Evolutionary conservation across 2,329 filamentous ascomycete genomes (phyloP).

Genomic region (Bisporella sp.): DNA sequence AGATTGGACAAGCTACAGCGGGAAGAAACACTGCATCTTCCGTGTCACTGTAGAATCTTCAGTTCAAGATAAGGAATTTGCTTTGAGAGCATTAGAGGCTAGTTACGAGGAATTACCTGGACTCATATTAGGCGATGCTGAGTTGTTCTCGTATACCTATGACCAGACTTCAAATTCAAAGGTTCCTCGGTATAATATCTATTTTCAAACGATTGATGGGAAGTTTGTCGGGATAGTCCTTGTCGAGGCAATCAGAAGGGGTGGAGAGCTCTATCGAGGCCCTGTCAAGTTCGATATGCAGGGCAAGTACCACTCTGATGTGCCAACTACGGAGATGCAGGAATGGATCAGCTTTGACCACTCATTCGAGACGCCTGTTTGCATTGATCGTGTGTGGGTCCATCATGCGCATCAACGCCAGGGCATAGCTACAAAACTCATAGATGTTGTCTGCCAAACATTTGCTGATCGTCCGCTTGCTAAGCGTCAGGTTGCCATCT

Average conservation of each 20-base stretch:
- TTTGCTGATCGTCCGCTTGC: slow-evolving; percentile 48
- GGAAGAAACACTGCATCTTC: background rate
- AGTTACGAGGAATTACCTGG: too few relatives aligned
- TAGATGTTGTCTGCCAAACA: slow-evolving; percentile 45
- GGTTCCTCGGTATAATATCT: slow-evolving; percentile 14
- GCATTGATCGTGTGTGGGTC: slow-evolving; percentile 61
- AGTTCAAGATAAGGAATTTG: background rate
- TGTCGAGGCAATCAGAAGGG: slow-evolving; percentile 9
- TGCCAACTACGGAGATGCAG: background rate
- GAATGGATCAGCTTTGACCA: background rate
- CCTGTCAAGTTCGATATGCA: background rate
- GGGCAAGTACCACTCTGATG: background rate
- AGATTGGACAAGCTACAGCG: background rate
- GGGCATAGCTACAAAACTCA: slow-evolving; percentile 48
- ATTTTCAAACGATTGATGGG: slow-evolving; percentile 12
- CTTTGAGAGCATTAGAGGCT: background rate
- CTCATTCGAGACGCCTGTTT: slow-evolving; percentile 38
- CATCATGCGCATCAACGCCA: slow-evolving; percentile 46
- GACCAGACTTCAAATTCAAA: background rate
- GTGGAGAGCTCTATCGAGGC: background rate
- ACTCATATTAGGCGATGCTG: too few relatives aligned
- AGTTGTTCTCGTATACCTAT: too few relatives aligned
- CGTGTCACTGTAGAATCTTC: background rate
- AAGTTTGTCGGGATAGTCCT: slow-evolving; percentile 11
- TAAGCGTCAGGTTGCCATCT: slow-evolving; percentile 53